These are phyloP conservation scores for Kwoniella bestiolae DNA, from an alignment of 768 basidiomycete genomes.

Conservation along the genomic window DNA sequence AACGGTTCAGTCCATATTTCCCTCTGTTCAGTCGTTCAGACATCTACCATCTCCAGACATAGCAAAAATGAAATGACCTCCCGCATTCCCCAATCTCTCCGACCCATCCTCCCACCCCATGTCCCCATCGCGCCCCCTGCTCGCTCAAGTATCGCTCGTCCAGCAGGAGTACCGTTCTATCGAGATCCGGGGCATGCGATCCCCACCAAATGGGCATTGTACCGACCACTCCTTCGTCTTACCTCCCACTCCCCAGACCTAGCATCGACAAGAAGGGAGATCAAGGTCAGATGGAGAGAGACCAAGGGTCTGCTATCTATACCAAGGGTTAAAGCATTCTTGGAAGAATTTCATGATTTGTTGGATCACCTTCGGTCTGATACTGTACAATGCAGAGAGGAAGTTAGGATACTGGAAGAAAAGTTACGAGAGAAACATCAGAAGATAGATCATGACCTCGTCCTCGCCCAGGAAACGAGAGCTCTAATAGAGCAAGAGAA, in stretches of 20 bases:
- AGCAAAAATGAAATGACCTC: conserved; percentile 16
- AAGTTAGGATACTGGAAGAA: not conserved
- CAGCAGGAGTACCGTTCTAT: conserved; percentile 64
- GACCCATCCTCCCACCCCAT: conserved; percentile 14
- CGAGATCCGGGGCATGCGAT: conserved; percentile 71
- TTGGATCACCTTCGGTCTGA: not conserved
- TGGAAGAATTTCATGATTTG: conserved; percentile 20
- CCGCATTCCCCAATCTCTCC: conserved; percentile 1
- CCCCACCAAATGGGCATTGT: conserved; percentile 77
- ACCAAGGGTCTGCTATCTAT: conserved; percentile 25
- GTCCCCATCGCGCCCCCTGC: not conserved
- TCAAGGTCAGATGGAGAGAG: conserved; percentile 21
- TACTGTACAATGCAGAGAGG: not conserved
- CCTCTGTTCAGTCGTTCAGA: no score
- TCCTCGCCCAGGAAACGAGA: not conserved
- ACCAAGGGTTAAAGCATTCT: conserved; percentile 6
- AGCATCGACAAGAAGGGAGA: conserved; percentile 17
- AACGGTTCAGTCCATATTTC: not conserved
- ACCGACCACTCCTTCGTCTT: conserved; percentile 68
- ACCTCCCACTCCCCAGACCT: conserved; percentile 50
- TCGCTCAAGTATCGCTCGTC: not conserved
- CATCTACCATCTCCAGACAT: not conserved
- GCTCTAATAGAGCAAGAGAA: not conserved
- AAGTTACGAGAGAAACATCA: conserved; percentile 42
- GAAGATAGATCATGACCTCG: not conserved